These are phyloP conservation scores for Fragaria ananassa DNA, from an alignment of 306 rosid genomes.

Conservation along the genomic window DNA sequence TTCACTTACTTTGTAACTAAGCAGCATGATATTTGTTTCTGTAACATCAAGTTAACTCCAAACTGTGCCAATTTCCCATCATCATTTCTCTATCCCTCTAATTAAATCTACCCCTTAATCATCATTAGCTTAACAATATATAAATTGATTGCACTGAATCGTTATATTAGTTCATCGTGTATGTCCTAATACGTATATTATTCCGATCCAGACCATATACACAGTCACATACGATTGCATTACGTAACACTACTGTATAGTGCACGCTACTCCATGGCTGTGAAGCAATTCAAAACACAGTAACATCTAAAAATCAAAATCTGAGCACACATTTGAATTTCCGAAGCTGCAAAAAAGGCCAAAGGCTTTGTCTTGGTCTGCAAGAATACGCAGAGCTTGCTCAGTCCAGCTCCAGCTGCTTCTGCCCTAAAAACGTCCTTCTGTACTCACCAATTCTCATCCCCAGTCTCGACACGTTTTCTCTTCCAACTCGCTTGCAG, in stretches of 20 bases:
- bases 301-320: background rate
- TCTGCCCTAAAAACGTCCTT: background rate
- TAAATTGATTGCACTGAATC: background rate
- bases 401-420: background rate
- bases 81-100: background rate
- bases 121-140: background rate
- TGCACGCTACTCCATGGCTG: background rate
- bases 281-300: background rate
- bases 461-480: background rate
- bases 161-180: background rate
- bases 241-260: background rate
- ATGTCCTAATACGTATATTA: no score
- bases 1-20: constrained; percentile 19
- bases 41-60: constrained; percentile 22
- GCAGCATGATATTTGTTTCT: background rate
- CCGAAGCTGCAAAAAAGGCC: background rate
- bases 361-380: background rate
- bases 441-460: background rate
- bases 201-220: background rate
- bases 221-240: no score
- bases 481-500: background rate
- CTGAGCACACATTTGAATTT: background rate
- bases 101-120: background rate
- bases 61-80: constrained; percentile 17
- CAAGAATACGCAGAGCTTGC: background rate